phyloP scores from a whole-genome alignment of 306 rosid species.

The Castanea mollissima region DNA sequence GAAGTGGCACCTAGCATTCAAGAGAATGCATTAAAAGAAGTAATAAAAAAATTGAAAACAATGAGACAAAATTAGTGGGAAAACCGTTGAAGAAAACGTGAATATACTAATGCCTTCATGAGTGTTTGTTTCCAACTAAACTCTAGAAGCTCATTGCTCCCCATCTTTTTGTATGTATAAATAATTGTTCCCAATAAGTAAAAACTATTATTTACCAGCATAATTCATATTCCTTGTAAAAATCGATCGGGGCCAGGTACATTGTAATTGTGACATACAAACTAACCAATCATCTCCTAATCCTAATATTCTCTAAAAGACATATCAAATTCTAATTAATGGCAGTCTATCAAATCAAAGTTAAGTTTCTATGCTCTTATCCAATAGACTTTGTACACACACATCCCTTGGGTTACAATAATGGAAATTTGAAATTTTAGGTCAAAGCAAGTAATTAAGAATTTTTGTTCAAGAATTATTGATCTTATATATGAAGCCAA shows the following conservation, averaged over 20 bases:
- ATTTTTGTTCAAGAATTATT: slow-evolving; percentile 42
- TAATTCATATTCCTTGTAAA: slow-evolving; percentile 5
- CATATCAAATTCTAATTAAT: no score
- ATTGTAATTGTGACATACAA: no score
- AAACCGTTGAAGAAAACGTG: background rate
- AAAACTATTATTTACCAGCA: no score
- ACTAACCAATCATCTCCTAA: no score
- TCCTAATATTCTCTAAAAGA: no score
- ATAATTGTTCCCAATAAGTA: background rate
- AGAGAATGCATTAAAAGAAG: background rate
- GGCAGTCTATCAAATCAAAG: no score
- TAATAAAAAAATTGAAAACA: background rate
- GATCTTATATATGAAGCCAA: slow-evolving; percentile 37
- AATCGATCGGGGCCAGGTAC: background rate
- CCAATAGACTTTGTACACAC: no score
- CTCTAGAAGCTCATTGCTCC: background rate
- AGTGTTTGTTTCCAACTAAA: background rate
- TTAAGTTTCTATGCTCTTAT: no score
- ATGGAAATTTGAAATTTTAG: background rate
- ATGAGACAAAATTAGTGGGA: background rate
- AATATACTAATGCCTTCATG: background rate
- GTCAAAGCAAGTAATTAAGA: slow-evolving; percentile 14
- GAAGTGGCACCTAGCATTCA: background rate
- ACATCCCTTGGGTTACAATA: no score
- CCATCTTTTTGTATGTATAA: background rate